These are phyloP conservation scores for Endocalyx cinctus DNA, from an alignment of 2,329 filamentous ascomycete species.

Conservation along the genomic window DNA sequence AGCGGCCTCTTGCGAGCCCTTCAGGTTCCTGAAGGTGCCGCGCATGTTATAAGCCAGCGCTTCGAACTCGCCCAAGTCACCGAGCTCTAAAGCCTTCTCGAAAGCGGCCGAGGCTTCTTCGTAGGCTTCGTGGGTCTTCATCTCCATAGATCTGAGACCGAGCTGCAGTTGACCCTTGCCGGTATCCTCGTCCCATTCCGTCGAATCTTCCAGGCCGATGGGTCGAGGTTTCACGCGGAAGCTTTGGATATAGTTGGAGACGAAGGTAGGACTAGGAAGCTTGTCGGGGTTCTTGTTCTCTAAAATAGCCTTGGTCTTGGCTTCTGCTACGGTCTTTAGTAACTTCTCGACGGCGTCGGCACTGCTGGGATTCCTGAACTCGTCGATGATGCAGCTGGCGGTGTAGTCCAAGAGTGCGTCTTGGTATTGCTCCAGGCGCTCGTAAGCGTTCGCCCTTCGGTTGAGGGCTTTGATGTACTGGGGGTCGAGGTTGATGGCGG, in stretches of 20 bases:
- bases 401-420: slow-evolving; percentile 97
- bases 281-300: slow-evolving; percentile 76
- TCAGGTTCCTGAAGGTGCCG: slow-evolving; percentile 90
- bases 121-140: slow-evolving; percentile 87
- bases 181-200: slow-evolving; percentile 70
- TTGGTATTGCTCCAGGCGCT: slow-evolving; percentile 85
- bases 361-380: slow-evolving; percentile 86
- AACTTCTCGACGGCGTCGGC: slow-evolving; percentile 87
- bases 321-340: slow-evolving; percentile 93
- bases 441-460: slow-evolving; percentile 92
- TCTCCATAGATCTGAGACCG: slow-evolving; percentile 74
- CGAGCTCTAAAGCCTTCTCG: slow-evolving; percentile 79
- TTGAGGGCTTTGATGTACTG: slow-evolving; percentile 98
- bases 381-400: slow-evolving; percentile 97
- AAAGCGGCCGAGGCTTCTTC: slow-evolving; percentile 83
- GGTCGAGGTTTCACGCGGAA: slow-evolving; percentile 83
- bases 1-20: slow-evolving; percentile 80
- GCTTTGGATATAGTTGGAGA: slow-evolving; percentile 98
- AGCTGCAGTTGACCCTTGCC: slow-evolving; percentile 83
- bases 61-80: slow-evolving; percentile 75
- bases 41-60: slow-evolving; percentile 94
- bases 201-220: slow-evolving; percentile 73
- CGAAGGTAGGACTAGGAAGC: slow-evolving; percentile 91
- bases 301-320: slow-evolving; percentile 87
- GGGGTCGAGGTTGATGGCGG: slow-evolving; percentile 86